phyloP scores from a whole-genome alignment of 2,329 filamentous ascomycete genomes.

The Daldinia sp. region DNA sequence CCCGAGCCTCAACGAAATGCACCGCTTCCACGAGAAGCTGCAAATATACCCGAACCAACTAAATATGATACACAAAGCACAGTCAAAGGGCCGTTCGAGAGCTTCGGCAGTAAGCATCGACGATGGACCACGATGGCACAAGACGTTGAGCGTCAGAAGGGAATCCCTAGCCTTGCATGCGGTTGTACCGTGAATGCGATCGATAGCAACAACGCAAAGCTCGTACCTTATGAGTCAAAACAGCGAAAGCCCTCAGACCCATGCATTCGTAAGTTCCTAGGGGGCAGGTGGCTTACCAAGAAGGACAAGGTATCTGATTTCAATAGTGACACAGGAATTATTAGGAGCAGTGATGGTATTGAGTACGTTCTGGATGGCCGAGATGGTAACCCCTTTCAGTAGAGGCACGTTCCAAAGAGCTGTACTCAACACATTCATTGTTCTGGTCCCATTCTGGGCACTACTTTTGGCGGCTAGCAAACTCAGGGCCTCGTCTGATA shows the following conservation, averaged over 20 bases:
- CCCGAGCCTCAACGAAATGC: slow-evolving; percentile 28
- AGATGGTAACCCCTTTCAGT: slow-evolving; percentile 40
- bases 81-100: slow-evolving; percentile 24
- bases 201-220: slow-evolving; percentile 56
- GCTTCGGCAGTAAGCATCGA: slow-evolving; percentile 46
- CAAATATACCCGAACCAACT: background rate
- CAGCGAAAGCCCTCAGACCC: slow-evolving; percentile 57
- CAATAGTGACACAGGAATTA: slow-evolving; percentile 51
- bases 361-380: slow-evolving; percentile 50
- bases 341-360: slow-evolving; percentile 54
- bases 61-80: background rate
- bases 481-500: slow-evolving; percentile 4
- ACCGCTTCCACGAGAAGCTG: slow-evolving; percentile 7
- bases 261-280: slow-evolving; percentile 56
- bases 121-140: slow-evolving; percentile 50
- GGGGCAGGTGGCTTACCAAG: slow-evolving; percentile 53
- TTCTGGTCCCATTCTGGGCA: slow-evolving; percentile 14
- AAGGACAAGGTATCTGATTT: slow-evolving; percentile 53
- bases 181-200: slow-evolving; percentile 54
- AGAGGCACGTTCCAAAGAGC: slow-evolving; percentile 17
- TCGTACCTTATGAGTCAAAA: slow-evolving; percentile 56
- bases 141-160: slow-evolving; percentile 51
- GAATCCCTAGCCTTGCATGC: slow-evolving; percentile 47
- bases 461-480: slow-evolving; percentile 10
- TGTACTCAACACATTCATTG: slow-evolving; percentile 17